A percentile compares a stretch with the other conserved stretches of the same genome.
These are phyloP conservation scores for Sequoiadendron giganteum DNA, from an alignment of 75 land plant genomes.

Conservation along the genomic window DNA sequence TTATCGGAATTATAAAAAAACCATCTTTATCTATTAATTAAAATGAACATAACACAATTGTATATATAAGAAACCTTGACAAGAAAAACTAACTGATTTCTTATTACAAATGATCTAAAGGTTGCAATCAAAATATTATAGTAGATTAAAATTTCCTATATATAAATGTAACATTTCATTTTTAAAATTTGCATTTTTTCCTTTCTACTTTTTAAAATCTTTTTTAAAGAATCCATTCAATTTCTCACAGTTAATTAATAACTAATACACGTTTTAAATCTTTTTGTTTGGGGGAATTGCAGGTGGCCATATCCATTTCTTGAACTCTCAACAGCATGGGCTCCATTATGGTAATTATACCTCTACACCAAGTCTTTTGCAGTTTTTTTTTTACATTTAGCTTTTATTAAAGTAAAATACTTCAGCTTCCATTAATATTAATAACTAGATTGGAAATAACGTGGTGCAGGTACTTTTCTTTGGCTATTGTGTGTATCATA, in stretches of 20 bases:
- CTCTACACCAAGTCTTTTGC: neutral
- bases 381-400: neutral
- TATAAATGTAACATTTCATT: too few relatives aligned
- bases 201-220: too few relatives aligned
- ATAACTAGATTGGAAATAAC: neutral
- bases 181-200: too few relatives aligned
- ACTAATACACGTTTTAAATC: neutral
- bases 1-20: too few relatives aligned
- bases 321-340: neutral
- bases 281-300: neutral
- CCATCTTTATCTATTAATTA: too few relatives aligned
- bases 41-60: too few relatives aligned
- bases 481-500: neutral
- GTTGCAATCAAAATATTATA: too few relatives aligned
- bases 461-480: neutral
- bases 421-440: neutral
- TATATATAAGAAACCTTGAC: too few relatives aligned
- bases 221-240: neutral
- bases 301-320: slow-evolving; percentile 8
- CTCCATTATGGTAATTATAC: neutral
- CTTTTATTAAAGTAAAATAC: neutral
- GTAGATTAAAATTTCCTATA: too few relatives aligned
- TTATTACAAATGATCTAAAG: too few relatives aligned
- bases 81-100: too few relatives aligned
- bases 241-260: neutral